A percentile compares a stretch with the other conserved stretches of the same genome.
These are phyloP conservation scores for Ophiostoma ips DNA, from an alignment of 2,329 filamentous ascomycete species.

Conservation along the genomic window DNA sequence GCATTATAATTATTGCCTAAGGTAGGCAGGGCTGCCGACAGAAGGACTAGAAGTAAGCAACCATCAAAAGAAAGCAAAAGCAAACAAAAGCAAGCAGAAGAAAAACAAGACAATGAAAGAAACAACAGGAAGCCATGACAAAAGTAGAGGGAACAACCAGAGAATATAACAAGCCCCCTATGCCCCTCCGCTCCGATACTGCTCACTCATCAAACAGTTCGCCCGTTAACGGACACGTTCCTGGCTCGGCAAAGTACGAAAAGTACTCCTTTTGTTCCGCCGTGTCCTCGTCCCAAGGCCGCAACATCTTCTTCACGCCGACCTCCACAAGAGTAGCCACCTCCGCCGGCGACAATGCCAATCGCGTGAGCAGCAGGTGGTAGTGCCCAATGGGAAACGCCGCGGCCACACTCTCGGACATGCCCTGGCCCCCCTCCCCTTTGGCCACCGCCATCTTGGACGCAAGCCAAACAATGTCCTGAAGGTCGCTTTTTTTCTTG, in stretches of 20 bases:
- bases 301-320: background rate
- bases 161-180: no score
- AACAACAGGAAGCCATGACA: background rate
- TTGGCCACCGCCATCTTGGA: background rate
- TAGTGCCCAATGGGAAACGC: background rate
- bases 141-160: no score
- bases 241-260: background rate
- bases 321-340: background rate
- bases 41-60: background rate
- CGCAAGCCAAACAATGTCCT: background rate
- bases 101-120: background rate
- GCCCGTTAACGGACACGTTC: background rate
- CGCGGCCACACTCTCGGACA: background rate
- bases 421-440: background rate
- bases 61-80: background rate
- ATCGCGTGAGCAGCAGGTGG: background rate
- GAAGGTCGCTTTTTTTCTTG: background rate
- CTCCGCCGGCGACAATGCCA: background rate
- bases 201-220: no score
- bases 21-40: no score
- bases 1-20: no score
- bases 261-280: background rate
- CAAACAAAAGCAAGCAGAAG: background rate
- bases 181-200: no score
- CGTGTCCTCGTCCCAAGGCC: background rate